Base-by-base conservation (phyloP, 2,329 filamentous ascomycete genomes). In the Aureobasidium melanogenum region DNA sequence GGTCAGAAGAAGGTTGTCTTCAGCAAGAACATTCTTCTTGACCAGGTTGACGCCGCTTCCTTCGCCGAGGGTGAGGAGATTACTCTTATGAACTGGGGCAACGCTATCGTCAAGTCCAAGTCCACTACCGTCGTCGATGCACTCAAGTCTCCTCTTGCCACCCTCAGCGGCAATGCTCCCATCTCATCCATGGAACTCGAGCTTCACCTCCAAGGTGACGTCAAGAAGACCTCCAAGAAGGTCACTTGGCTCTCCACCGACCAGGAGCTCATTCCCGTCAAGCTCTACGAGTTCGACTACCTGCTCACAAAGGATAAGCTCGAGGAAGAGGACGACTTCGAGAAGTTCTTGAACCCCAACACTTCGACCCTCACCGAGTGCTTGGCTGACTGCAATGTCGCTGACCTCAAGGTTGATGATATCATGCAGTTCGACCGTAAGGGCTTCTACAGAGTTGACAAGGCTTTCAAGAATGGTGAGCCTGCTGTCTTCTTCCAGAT, bases 31-130 rank as follows among this genome's bases (percentile, higher is more conserved):
- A 80, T 97, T 66, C 79, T 94, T 63, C 78, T 97, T 57, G 93
- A 97, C 72, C 93, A 97, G 75, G 88, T 82, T 48, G 93, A 97
- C 69, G 90, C 88, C 64, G 87, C 87, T 72, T 83, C 82, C 28
- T 95, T 97, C 76, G 88, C 85, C 68, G 81, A 88, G 63, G 86
- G 88, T 70, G 93, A 97, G 78, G 92, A 97, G 75, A 89, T 97
- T 69, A 97, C 93, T 0, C 81, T 97, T 44, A 97, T 97, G 93
- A 88, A 88, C 73, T 97, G 93, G 93, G 94, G 93, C 68, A 95
- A 96, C 70, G 90, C 88, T 14, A 84, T 91, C 66, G 88, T 94
- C 26, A 84, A 86, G 60, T 84, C 85, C 63, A 84, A 90, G 64
- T 71, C 69, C 19, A 72, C 84, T 78, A 74, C 80, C 65, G 68